These are phyloP conservation scores for Talaromyces piceae DNA, from an alignment of 2,329 filamentous ascomycete genomes.

Conservation along the genomic window DNA sequence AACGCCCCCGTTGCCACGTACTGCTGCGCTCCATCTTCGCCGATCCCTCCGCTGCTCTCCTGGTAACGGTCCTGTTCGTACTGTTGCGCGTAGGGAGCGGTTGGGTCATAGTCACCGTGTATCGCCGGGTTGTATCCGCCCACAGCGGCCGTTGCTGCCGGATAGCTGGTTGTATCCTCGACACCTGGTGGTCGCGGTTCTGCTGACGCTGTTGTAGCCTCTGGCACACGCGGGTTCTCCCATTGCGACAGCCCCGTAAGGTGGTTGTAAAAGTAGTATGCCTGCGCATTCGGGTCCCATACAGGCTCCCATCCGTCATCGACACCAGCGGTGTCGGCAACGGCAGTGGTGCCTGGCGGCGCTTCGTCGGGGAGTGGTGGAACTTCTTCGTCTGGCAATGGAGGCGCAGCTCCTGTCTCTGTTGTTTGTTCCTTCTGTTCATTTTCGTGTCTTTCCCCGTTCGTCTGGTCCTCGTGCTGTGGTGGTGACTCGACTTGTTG, in stretches of 20 bases:
- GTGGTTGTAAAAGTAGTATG: slow-evolving; percentile 80
- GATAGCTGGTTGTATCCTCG: neutral
- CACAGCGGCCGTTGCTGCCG: slow-evolving; percentile 37
- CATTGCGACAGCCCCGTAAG: slow-evolving; percentile 69
- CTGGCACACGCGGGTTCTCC: slow-evolving; percentile 73
- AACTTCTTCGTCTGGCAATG: slow-evolving; percentile 35
- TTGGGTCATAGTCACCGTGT: slow-evolving; percentile 93
- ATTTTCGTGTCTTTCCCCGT: neutral
- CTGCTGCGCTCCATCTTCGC: slow-evolving; percentile 37
- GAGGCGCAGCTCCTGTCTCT: slow-evolving; percentile 24
- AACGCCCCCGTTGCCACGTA: slow-evolving; percentile 70
- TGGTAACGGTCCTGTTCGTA: slow-evolving; percentile 32
- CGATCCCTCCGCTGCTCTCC: slow-evolving; percentile 11
- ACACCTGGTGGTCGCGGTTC: neutral
- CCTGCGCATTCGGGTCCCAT: slow-evolving; percentile 62
- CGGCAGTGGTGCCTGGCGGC: slow-evolving; percentile 26
- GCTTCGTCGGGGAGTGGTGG: slow-evolving; percentile 48
- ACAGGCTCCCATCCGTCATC: slow-evolving; percentile 73
- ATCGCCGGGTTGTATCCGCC: slow-evolving; percentile 93
- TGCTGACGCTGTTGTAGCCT: slow-evolving; percentile 19
- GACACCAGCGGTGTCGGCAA: slow-evolving; percentile 27
- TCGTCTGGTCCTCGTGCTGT: too few species aligned
- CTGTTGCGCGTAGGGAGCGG: slow-evolving; percentile 79
- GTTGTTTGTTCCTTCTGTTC: slow-evolving; percentile 14
- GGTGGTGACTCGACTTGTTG: too few species aligned